Evolutionary conservation across 257 asterid genomes (phyloP), one percentile per base, ranked within the genome.

Genomic region (Craterostigma plantagineum): DNA sequence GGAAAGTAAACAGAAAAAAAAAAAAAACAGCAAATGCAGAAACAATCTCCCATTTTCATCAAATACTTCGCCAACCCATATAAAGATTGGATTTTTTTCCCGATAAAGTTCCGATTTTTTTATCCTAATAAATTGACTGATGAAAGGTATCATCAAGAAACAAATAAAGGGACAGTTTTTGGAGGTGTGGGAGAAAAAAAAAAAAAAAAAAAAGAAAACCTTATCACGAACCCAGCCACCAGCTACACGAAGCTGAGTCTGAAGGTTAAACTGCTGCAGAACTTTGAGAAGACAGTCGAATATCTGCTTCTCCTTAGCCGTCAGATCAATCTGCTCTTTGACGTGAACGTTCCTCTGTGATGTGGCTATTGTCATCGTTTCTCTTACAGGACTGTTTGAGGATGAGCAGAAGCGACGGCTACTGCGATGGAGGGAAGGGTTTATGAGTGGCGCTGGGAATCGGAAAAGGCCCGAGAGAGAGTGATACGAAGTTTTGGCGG

Each of bases 201-300:
- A n/a, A 4, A 14, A 1, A 11, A 14, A 42, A 8, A 17, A 42
- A 42, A 23, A 6, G 39, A 15, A 16, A 42, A 82, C 98, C 95
- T 87, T 87, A 59, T 87, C 98, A 35, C 98, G 92, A 64, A 82
- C 98, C 98, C 95, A 82, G 33, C 98, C 95, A 38, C 98, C 98
- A 27, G 98, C 98, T 51, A 87, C 93, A 14, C 95, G 95, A 42
- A 87, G 91, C 54, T 72, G 70, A 11, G 93, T 87, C 17, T 58
- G 65, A 38, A 76, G 81, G 44, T 58, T 54, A 46, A 69, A 82
- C 51, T 74, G 77, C 51, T 56, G 58, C 48, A 72, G 59, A 45
- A 82, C 93, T 17, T 74, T 58, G 35, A 76, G 67, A 16, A 87
- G 81, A 41, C 76, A 66, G 15, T 76, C 72, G 55, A 87, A 79